These are phyloP conservation scores for Naganishia onofrii DNA, from an alignment of 768 basidiomycete species.

Conservation along the genomic window DNA sequence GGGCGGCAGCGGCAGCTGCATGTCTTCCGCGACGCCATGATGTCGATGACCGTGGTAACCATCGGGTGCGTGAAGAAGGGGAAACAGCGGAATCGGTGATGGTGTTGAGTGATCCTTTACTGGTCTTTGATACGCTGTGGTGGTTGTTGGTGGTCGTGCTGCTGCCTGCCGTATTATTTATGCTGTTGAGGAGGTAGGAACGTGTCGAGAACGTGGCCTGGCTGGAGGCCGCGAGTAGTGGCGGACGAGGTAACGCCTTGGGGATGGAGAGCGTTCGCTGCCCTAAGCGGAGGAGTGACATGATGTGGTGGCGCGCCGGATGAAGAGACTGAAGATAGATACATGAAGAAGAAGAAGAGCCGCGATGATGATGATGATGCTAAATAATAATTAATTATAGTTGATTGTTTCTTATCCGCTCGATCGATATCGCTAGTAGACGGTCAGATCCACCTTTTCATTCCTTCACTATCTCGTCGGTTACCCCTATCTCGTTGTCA, in stretches of 20 bases:
- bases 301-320: background rate
- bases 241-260: background rate
- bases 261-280: background rate
- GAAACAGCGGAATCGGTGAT: conserved; percentile 11
- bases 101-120: background rate
- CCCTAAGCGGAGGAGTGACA: conserved; percentile 15
- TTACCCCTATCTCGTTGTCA: no score
- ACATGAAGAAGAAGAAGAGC: no score
- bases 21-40: conserved; percentile 21
- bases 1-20: conserved; percentile 16
- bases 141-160: no score
- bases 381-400: background rate
- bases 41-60: conserved; percentile 9
- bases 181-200: conserved; percentile 5
- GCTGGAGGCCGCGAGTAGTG: background rate
- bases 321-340: background rate
- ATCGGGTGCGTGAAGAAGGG: background rate
- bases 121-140: background rate
- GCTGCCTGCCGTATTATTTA: background rate
- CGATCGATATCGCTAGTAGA: background rate
- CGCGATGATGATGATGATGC: no score
- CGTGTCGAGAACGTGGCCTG: conserved; percentile 6
- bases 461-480: no score
- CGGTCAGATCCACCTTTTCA: background rate
- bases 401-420: background rate